Base-by-base conservation (phyloP, 1,139 yeast species). In the Nakaseomyces bracarensis region DNA sequence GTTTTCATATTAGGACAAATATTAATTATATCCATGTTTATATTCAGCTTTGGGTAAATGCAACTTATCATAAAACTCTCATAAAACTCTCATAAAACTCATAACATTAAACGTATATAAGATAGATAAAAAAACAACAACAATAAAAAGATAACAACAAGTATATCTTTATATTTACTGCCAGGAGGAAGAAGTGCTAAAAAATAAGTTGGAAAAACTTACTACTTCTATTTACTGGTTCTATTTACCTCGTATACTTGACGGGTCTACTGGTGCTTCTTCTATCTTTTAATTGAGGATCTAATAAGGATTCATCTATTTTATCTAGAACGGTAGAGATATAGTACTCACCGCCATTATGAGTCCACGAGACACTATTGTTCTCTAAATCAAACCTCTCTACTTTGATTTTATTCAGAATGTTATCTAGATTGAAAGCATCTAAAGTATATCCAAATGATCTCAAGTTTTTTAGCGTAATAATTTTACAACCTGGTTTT, bases 351-450 rank as follows among this genome's bases (percentile, higher is more conserved):
- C 61, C 61, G 38, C 87, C 86, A 43, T 78, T 80, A 27, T 83
- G 83, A 0, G 96, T 86, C 96, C 96, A 87, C 45, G 94, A 82
- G 13, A 87, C 96, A 23, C 87, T 72, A 49, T 77, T 77, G 41
- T 77, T 76, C 36, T 78, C 77, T 66, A 85, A 79, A 44, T 75
- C 78, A 49, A 69, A 75, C 51, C 74, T 76, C 47, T 77, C 77
- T 3, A 85, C 89, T 33, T 69, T 66, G 44, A 86, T 68, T 52
- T 79, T 70, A 55, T 82, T 86, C 49, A 86, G 67, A 10, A 85
- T 75, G 40, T 74, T 69, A 26, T 75, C 82, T 4, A 73, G 68
- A 33, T 75, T 70, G 10, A 72, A 72, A 60, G 72, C 70, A 49
- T 81, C 65, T 37, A 76, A 69, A 11, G 68, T 69, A 49, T 75